Conservation (phyloP, 768 basidiomycete genomes). For the Kwoniella europaea region DNA sequence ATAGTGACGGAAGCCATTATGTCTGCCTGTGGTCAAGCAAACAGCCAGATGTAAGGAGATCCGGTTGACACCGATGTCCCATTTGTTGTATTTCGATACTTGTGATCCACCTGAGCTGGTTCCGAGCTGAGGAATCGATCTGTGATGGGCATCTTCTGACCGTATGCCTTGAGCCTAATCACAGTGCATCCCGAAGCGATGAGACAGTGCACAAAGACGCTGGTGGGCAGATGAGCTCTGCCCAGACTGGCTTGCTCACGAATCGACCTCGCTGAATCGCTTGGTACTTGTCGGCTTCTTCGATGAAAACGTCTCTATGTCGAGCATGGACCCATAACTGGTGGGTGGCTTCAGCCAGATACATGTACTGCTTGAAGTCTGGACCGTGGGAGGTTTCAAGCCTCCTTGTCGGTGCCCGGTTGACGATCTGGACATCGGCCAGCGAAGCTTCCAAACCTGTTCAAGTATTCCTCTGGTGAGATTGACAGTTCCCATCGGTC, state of each 20-base stretch:
- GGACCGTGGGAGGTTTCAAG: conserved; percentile 4
- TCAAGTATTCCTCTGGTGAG: conserved; percentile 17
- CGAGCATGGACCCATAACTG: conserved; percentile 28
- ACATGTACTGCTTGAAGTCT: conserved; percentile 16
- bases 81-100: too few species aligned
- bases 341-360: conserved; percentile 21
- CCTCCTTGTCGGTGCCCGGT: background rate
- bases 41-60: too few species aligned
- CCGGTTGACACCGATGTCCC: too few species aligned
- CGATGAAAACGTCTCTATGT: conserved; percentile 20
- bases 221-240: conserved; percentile 12
- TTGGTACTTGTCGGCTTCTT: conserved; percentile 16
- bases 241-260: conserved; percentile 23
- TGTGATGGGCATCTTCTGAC: conserved; percentile 30
- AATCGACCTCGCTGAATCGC: conserved; percentile 15
- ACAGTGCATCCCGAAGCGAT: conserved; percentile 14
- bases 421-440: conserved; percentile 20
- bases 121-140: conserved; percentile 16
- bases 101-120: conserved; percentile 22
- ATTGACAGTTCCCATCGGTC: conserved; percentile 29
- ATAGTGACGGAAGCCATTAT: too few species aligned
- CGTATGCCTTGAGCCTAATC: conserved; percentile 31
- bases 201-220: conserved; percentile 32
- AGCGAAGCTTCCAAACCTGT: conserved; percentile 19
- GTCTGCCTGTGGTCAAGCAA: too few species aligned